Percentiles rank a stretch among this genome's conserved stretches.
phyloP scores from a whole-genome alignment of 805 yeast genomes.

The Candida schatavii region DNA sequence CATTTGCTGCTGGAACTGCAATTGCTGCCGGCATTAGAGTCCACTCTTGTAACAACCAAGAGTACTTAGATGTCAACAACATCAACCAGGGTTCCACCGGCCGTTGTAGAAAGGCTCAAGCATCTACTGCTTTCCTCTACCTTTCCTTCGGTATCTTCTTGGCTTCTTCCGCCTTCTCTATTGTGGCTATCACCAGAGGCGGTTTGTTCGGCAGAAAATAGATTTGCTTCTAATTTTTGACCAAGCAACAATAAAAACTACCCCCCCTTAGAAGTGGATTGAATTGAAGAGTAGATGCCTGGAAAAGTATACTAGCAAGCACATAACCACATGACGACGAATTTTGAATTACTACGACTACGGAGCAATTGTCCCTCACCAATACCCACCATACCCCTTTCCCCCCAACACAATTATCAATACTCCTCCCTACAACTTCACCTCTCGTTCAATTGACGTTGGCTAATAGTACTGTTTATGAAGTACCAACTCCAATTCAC shows the following conservation, averaged over 20 bases:
- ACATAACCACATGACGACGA: too few species aligned
- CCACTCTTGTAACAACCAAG: slow-evolving; percentile 77
- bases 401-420: not conserved
- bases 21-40: slow-evolving; percentile 85
- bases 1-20: slow-evolving; percentile 93
- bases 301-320: too few species aligned
- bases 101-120: slow-evolving; percentile 96
- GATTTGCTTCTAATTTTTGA: not conserved
- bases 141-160: slow-evolving; percentile 76
- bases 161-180: slow-evolving; percentile 57
- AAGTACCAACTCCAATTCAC: too few species aligned
- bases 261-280: too few species aligned
- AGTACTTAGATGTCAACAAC: slow-evolving; percentile 61
- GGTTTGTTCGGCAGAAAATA: slow-evolving; percentile 33
- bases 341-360: too few species aligned
- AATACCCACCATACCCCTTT: not conserved
- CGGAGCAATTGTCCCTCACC: too few species aligned
- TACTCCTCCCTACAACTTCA: too few species aligned
- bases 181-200: slow-evolving; percentile 57
- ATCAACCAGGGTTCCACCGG: slow-evolving; percentile 72
- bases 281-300: too few species aligned
- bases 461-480: too few species aligned
- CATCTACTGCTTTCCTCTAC: slow-evolving; percentile 76
- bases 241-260: not conserved
- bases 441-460: not conserved